These are phyloP conservation scores for Leccinum holopus DNA, from an alignment of 1,284 basidiomycete species.

Conservation along the genomic window DNA sequence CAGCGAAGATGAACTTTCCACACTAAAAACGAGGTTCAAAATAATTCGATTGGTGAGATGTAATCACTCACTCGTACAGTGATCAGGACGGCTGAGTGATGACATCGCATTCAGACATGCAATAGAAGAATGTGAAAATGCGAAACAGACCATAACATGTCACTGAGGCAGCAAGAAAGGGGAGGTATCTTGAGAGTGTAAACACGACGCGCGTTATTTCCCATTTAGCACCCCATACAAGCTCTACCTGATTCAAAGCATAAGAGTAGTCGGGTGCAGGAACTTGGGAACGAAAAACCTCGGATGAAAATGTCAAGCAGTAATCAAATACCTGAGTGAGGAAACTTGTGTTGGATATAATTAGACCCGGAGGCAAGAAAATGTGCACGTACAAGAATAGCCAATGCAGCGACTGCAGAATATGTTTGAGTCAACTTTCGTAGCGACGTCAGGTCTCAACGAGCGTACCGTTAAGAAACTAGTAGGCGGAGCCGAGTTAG, in stretches of 20 bases:
- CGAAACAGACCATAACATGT: neutral
- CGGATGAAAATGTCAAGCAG: neutral
- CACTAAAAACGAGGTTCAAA: neutral
- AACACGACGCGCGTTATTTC: neutral
- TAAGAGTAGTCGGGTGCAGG: neutral
- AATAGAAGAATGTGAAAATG: neutral
- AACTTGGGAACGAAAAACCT: slow-evolving; percentile 12
- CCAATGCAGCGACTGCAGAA: slow-evolving; percentile 21
- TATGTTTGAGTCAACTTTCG: neutral
- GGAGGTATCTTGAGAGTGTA: neutral
- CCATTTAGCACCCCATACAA: neutral
- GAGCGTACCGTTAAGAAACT: slow-evolving; percentile 26
- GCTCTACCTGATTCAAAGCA: neutral
- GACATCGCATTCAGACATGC: neutral
- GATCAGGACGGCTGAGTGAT: slow-evolving; percentile 10
- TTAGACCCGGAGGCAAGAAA: neutral
- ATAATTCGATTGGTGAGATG: neutral
- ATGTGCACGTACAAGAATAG: slow-evolving; percentile 16
- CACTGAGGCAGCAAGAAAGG: neutral
- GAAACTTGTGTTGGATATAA: neutral
- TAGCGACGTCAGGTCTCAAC: neutral
- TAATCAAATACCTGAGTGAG: neutral
- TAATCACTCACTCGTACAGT: neutral
- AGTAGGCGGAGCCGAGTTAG: neutral
- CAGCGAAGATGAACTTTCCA: neutral